Percentiles rank a stretch among this genome's conserved stretches.
phyloP scores from a whole-genome alignment of 495 filamentous ascomycete species.

The Tuber borchii region DNA sequence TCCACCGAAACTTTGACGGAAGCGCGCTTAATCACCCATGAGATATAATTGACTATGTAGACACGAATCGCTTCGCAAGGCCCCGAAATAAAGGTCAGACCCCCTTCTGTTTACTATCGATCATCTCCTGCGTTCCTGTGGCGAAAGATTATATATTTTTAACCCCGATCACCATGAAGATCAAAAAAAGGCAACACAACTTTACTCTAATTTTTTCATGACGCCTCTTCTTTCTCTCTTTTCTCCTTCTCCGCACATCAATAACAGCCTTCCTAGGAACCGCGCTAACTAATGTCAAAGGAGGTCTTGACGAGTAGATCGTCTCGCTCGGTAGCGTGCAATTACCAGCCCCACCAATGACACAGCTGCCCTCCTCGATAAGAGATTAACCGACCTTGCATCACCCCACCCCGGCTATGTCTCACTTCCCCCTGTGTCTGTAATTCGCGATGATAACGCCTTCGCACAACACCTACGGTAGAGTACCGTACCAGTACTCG shows the following conservation, averaged over 20 bases:
- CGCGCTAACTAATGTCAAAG: neutral
- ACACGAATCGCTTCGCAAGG: neutral
- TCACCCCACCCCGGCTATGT: neutral
- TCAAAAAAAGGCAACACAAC: slow-evolving; percentile 46
- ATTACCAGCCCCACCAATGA: neutral
- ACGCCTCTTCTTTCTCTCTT: slow-evolving; percentile 38
- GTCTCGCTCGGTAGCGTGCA: neutral
- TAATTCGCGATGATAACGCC: neutral
- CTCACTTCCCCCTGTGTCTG: neutral
- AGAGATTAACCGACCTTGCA: neutral
- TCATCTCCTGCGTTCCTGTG: slow-evolving; percentile 8
- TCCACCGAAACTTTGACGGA: neutral
- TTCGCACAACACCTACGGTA: neutral
- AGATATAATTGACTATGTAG: neutral
- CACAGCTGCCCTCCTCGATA: neutral
- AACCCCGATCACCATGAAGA: slow-evolving; percentile 54
- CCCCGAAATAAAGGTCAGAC: neutral
- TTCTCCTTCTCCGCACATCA: neutral
- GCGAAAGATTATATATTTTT: slow-evolving; percentile 54
- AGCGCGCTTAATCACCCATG: neutral
- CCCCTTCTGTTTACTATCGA: slow-evolving; percentile 19
- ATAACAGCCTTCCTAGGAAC: neutral
- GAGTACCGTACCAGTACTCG: neutral
- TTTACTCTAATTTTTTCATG: slow-evolving; percentile 64
- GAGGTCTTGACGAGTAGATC: neutral